Percentiles rank a stretch among this genome's conserved stretches.
Evolutionary conservation across 1,284 basidiomycete species (phyloP).

Genomic region (Cryptococcus wingfieldii): DNA sequence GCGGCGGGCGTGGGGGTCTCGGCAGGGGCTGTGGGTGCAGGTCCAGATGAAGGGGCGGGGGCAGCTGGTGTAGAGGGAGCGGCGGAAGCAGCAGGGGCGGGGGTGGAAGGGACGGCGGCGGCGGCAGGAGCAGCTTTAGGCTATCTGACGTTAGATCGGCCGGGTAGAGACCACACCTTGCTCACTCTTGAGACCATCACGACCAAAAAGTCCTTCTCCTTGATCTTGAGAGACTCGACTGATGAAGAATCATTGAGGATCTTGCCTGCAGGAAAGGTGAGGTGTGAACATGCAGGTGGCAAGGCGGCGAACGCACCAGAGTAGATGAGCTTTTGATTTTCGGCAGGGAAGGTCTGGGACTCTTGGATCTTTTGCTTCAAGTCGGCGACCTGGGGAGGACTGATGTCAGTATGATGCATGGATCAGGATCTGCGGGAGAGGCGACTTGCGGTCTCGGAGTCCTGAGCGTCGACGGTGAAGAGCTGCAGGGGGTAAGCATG

Average conservation of each 20-base stretch:
- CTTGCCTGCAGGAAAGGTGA: slow-evolving; percentile 61
- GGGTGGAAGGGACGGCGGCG: slow-evolving; percentile 43
- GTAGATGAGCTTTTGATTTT: slow-evolving; percentile 94
- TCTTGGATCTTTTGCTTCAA: slow-evolving; percentile 83
- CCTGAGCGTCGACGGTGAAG: slow-evolving; percentile 68
- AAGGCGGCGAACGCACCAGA: slow-evolving; percentile 57
- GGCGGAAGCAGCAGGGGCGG: slow-evolving; percentile 35
- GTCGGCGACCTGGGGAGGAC: slow-evolving; percentile 54
- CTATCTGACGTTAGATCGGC: slow-evolving; percentile 16
- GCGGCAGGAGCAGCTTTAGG: slow-evolving; percentile 50
- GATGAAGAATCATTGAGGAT: slow-evolving; percentile 85
- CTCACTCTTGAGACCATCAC: slow-evolving; percentile 94
- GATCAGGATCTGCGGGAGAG: not conserved
- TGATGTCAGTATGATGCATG: not conserved
- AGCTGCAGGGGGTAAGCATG: slow-evolving; percentile 50
- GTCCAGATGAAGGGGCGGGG: slow-evolving; percentile 38
- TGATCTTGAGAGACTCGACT: slow-evolving; percentile 82
- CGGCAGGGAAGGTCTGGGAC: slow-evolving; percentile 59
- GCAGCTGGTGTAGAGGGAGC: slow-evolving; percentile 43
- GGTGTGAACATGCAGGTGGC: not conserved
- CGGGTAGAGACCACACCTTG: slow-evolving; percentile 2
- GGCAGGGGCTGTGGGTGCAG: slow-evolving; percentile 37
- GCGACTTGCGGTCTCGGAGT: slow-evolving; percentile 58
- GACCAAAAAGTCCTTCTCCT: slow-evolving; percentile 98
- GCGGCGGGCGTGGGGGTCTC: slow-evolving; percentile 21